phyloP scores from a whole-genome alignment of 805 yeast genomes.

The Wickerhamia fluorescens region DNA sequence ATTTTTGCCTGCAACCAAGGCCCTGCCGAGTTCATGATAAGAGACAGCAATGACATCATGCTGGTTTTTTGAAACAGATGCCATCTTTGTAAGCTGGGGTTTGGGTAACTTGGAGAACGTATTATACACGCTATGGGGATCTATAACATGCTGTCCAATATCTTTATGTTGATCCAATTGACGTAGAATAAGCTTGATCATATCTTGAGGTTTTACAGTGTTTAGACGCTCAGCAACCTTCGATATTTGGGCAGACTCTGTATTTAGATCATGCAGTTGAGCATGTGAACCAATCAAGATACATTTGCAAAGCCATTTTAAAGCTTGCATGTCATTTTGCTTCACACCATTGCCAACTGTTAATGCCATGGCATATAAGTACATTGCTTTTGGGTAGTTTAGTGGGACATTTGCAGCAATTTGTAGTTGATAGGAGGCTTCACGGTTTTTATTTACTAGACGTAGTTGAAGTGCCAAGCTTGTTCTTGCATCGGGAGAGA shows the following conservation, averaged over 20 bases:
- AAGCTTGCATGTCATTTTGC: constrained; percentile 46
- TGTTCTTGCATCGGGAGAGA: constrained; percentile 28
- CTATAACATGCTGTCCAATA: constrained; percentile 13
- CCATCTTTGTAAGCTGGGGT: constrained; percentile 20
- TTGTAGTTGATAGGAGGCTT: constrained; percentile 62
- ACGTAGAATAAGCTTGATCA: constrained; percentile 18
- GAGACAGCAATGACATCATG: constrained; percentile 44
- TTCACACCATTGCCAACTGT: constrained; percentile 64
- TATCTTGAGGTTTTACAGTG: constrained; percentile 21
- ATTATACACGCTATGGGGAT: constrained; percentile 12
- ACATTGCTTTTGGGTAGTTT: constrained; percentile 52
- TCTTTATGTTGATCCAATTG: constrained; percentile 18
- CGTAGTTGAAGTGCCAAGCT: constrained; percentile 43
- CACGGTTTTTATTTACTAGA: constrained; percentile 53
- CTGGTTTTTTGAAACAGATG: constrained; percentile 25
- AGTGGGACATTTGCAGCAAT: constrained; percentile 57
- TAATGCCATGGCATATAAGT: constrained; percentile 60
- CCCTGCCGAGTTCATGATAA: constrained; percentile 55
- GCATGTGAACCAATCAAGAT: constrained; percentile 16
- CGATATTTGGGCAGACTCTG: constrained; percentile 5
- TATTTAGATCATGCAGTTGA: constrained; percentile 2
- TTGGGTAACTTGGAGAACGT: constrained; percentile 17
- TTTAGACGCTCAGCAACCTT: constrained; percentile 18
- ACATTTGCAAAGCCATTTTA: constrained; percentile 54
- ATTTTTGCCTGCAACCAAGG: constrained; percentile 54